Evolutionary conservation across 2,329 filamentous ascomycete species (phyloP).

Genomic region (Aplosporella prunicola): DNA sequence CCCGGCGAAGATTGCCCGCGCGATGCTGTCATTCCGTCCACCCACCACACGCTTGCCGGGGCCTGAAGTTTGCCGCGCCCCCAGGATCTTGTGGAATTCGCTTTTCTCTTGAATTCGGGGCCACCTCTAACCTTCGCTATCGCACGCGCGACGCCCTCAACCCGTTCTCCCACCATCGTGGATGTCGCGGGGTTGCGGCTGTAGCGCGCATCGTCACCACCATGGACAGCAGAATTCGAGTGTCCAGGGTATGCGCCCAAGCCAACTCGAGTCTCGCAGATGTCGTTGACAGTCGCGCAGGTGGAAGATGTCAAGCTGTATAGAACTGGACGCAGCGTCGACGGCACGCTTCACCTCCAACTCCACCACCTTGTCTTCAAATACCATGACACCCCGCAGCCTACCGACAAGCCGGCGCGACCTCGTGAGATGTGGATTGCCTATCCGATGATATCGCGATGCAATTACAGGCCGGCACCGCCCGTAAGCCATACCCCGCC

Average conservation of each 20-base stretch:
- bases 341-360: conserved; percentile 53
- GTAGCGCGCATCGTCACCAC: conserved; percentile 9
- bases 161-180: not conserved
- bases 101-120: too few species aligned
- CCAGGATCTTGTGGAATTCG: too few species aligned
- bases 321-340: conserved; percentile 46
- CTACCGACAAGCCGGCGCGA: conserved; percentile 30
- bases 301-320: conserved; percentile 54
- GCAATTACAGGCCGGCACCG: conserved; percentile 66
- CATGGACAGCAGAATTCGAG: conserved; percentile 37
- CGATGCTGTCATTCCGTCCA: conserved; percentile 11
- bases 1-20: conserved; percentile 5
- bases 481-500: conserved; percentile 61
- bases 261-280: not conserved
- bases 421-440: conserved; percentile 81
- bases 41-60: too few species aligned
- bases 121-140: too few species aligned
- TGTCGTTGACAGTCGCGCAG: conserved; percentile 23
- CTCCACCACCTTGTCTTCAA: conserved; percentile 57
- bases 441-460: conserved; percentile 81
- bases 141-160: not conserved
- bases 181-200: conserved; percentile 7
- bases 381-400: conserved; percentile 36
- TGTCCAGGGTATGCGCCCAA: conserved; percentile 32
- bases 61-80: too few species aligned